Evolutionary conservation across 2,329 filamentous ascomycete genomes (phyloP).

Genomic region (Clarireedia sp.): DNA sequence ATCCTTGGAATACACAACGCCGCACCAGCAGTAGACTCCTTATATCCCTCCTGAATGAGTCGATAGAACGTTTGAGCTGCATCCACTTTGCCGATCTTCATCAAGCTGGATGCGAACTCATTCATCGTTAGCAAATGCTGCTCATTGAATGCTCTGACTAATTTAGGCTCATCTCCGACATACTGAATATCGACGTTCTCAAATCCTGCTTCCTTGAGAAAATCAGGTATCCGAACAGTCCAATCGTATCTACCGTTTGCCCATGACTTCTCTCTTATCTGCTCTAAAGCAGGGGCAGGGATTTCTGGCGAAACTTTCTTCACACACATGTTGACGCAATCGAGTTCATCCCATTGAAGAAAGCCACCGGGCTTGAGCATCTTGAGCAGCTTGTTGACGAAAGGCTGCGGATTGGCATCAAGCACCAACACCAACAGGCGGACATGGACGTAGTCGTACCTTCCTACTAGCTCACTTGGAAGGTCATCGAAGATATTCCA

Average conservation of each 20-base stretch:
- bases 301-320: neutral
- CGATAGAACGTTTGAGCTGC: neutral
- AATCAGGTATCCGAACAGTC: neutral
- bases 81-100: neutral
- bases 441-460: neutral
- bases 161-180: neutral
- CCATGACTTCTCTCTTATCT: neutral
- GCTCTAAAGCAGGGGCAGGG: neutral
- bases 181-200: neutral
- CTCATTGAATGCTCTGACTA: neutral
- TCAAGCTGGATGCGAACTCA: neutral
- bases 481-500: neutral
- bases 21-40: neutral
- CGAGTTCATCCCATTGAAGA: conserved; percentile 1
- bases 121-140: conserved; percentile 1
- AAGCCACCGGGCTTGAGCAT: conserved; percentile 1
- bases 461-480: neutral
- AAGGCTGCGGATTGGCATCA: neutral
- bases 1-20: neutral
- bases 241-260: neutral
- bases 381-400: neutral
- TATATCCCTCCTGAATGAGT: neutral
- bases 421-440: neutral
- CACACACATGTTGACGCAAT: neutral
- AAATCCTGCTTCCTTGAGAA: neutral